Percentiles rank a stretch among this genome's conserved stretches.
These are phyloP conservation scores for Volutella citrinella DNA, from an alignment of 2,329 filamentous ascomycete species.

Conservation along the genomic window DNA sequence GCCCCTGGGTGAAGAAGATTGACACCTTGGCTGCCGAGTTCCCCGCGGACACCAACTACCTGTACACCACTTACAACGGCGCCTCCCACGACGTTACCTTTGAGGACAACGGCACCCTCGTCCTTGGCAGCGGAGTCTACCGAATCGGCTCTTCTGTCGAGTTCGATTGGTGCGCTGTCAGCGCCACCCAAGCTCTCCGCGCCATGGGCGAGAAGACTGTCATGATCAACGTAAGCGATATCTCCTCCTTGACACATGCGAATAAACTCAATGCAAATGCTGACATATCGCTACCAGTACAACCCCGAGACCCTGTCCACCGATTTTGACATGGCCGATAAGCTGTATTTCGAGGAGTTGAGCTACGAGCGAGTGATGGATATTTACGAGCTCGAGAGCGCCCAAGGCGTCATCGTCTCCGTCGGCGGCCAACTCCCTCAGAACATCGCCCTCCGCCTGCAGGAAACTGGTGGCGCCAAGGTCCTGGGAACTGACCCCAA, in stretches of 20 bases:
- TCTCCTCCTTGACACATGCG: conserved; percentile 2
- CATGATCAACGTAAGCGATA: conserved; percentile 78
- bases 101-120: conserved; percentile 84
- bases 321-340: conserved; percentile 86
- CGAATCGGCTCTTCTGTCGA: conserved; percentile 96
- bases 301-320: conserved; percentile 81
- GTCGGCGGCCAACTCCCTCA: conserved; percentile 95
- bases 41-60: conserved; percentile 90
- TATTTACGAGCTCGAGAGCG: conserved; percentile 89
- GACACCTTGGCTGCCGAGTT: conserved; percentile 97
- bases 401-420: conserved; percentile 86
- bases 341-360: conserved; percentile 93
- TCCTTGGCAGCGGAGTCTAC: conserved; percentile 94
- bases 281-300: conserved; percentile 39
- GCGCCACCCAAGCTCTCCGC: conserved; percentile 77
- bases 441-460: conserved; percentile 92
- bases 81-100: conserved; percentile 91
- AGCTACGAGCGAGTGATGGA: conserved; percentile 98
- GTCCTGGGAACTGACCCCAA: conserved; percentile 89
- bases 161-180: conserved; percentile 98
- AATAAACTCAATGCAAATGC: conserved; percentile 1
- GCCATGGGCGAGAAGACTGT: conserved; percentile 94
- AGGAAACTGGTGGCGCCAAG: conserved; percentile 85
- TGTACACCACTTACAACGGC: conserved; percentile 98
- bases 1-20: conserved; percentile 96